phyloP scores from a whole-genome alignment of 2,329 filamentous ascomycete genomes.

The Botrytis cinerea region DNA sequence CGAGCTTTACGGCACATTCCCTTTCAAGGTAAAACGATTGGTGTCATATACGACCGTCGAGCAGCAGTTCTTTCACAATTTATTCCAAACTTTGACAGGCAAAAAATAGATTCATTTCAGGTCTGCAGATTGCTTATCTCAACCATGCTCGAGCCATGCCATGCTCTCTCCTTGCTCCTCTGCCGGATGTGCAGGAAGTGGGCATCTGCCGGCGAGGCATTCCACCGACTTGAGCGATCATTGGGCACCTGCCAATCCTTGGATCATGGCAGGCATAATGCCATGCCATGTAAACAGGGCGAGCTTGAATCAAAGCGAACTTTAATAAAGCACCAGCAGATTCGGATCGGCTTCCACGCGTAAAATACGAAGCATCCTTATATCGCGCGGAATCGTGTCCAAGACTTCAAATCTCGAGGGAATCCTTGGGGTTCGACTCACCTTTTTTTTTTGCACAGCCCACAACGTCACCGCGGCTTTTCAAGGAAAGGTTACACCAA shows the following conservation, averaged over 20 bases:
- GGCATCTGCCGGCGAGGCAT: not conserved
- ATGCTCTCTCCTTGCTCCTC: not conserved
- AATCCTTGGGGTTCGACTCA: not conserved
- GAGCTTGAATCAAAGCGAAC: conserved; percentile 4
- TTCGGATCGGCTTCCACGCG: not conserved
- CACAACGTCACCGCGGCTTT: not conserved
- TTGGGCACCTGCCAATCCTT: conserved; percentile 4
- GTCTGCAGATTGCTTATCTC: not conserved
- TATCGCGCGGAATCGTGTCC: not conserved
- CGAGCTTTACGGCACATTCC: not conserved
- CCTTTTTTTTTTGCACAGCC: not conserved
- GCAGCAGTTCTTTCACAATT: not conserved
- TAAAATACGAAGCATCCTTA: not conserved
- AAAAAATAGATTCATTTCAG: not conserved
- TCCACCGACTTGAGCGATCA: not conserved
- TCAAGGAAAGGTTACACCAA: not conserved
- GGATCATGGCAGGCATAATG: conserved; percentile 3
- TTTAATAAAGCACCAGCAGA: conserved; percentile 1
- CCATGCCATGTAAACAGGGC: conserved; percentile 3
- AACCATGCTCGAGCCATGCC: not conserved
- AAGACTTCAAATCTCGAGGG: not conserved
- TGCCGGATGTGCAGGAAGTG: not conserved
- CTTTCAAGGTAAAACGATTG: not conserved
- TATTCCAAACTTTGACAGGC: not conserved
- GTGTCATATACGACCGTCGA: not conserved